Conservation (phyloP, 257 asterid genomes). For the Coffea eugenioides region DNA sequence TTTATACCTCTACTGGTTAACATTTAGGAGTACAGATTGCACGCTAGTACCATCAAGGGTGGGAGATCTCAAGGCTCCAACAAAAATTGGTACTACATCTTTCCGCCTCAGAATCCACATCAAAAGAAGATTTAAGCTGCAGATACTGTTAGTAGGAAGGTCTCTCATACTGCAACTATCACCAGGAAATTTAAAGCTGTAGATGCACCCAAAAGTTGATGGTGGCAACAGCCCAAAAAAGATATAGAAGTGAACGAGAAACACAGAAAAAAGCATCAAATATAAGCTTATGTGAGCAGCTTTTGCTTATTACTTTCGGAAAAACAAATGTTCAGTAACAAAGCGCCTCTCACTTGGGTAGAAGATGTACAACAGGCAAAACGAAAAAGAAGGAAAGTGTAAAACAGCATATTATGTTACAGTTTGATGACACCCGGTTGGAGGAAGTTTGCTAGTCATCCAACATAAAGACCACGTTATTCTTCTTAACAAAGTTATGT, state of each 20-base stretch:
- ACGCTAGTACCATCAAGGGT: no score
- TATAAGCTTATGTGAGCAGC: background rate
- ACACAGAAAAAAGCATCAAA: no score
- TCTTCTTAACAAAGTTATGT: slow-evolving; percentile 44
- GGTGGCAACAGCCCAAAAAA: no score
- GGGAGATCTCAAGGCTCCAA: no score
- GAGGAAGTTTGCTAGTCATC: slow-evolving; percentile 36
- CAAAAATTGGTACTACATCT: no score
- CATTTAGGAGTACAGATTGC: no score
- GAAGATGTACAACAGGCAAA: background rate
- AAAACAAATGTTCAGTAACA: background rate
- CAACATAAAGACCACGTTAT: slow-evolving; percentile 43
- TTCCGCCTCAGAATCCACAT: no score
- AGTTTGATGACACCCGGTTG: background rate
- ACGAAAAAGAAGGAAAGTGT: background rate
- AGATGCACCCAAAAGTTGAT: background rate
- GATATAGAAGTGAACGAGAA: no score
- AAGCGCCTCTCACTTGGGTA: background rate
- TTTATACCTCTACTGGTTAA: no score
- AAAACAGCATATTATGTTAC: background rate
- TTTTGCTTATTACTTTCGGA: background rate
- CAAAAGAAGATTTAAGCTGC: no score
- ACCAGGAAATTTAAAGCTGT: background rate
- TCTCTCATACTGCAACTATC: background rate
- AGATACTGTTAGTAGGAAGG: background rate